phyloP scores from a whole-genome alignment of 2,329 filamentous ascomycete genomes.

The Colletotrichum karsti region DNA sequence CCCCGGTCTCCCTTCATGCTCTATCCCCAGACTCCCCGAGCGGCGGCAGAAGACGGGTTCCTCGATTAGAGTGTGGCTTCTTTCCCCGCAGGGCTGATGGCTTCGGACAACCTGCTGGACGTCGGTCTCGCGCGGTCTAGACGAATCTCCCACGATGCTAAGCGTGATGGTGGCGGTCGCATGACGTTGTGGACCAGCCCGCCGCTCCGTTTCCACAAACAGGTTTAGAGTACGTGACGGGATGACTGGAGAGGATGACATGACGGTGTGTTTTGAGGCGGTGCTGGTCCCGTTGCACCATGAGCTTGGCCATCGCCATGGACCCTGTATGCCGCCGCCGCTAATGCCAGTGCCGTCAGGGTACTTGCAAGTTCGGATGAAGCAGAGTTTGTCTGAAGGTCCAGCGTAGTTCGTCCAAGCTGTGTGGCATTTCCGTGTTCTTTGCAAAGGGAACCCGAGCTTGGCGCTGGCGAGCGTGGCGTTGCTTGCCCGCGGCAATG shows the following conservation, averaged over 20 bases:
- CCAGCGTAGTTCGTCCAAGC: constrained; percentile 11
- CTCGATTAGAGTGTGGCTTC: background rate
- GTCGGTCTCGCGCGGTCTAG: background rate
- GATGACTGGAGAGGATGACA: no score
- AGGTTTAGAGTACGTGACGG: background rate
- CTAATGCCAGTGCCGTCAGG: background rate
- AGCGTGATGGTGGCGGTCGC: constrained; percentile 10
- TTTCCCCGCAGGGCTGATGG: constrained; percentile 1
- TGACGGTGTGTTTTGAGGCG: background rate
- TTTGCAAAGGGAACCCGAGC: background rate
- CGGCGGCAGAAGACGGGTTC: background rate
- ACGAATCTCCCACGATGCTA: background rate
- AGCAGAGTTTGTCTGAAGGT: constrained; percentile 10
- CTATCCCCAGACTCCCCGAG: background rate
- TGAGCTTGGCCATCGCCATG: background rate
- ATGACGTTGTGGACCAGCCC: constrained; percentile 5
- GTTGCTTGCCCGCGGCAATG: background rate
- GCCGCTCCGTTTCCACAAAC: background rate
- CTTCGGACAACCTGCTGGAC: background rate
- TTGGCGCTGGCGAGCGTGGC: background rate
- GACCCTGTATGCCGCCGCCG: background rate
- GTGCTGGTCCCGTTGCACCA: background rate
- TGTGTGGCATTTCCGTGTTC: background rate
- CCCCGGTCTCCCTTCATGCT: constrained; percentile 5
- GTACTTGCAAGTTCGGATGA: constrained; percentile 8